A percentile compares a stretch with the other conserved stretches of the same genome.
These are phyloP conservation scores for Cryptococcus sp. DNA, from an alignment of 1,284 basidiomycete genomes.

Conservation along the genomic window DNA sequence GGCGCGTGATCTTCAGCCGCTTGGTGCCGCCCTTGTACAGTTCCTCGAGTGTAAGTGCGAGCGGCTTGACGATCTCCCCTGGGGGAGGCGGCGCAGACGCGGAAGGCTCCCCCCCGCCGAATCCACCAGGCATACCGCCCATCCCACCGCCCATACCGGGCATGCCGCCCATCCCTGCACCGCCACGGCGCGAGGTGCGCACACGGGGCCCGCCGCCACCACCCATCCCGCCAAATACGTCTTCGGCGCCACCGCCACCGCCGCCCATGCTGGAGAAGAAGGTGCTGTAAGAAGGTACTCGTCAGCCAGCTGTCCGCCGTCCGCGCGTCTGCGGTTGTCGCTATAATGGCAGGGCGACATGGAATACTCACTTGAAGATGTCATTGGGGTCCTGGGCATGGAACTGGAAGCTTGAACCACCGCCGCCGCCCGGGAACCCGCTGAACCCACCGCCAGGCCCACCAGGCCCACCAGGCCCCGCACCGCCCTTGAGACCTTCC, in stretches of 20 bases:
- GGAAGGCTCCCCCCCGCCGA: slow-evolving; percentile 26
- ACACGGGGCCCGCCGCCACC: slow-evolving; percentile 32
- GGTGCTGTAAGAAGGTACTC: slow-evolving; percentile 53
- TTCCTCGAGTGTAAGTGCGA: slow-evolving; percentile 84
- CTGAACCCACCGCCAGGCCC: slow-evolving; percentile 53
- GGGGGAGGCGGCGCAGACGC: slow-evolving; percentile 50
- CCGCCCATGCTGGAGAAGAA: slow-evolving; percentile 56
- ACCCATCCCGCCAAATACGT: slow-evolving; percentile 33
- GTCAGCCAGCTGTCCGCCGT: slow-evolving; percentile 9
- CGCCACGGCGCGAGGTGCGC: slow-evolving; percentile 24
- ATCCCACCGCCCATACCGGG: slow-evolving; percentile 51
- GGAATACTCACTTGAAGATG: slow-evolving; percentile 75
- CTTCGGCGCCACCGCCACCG: slow-evolving; percentile 40
- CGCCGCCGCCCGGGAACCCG: slow-evolving; percentile 49
- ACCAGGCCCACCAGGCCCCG: slow-evolving; percentile 51
- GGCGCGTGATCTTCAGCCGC: slow-evolving; percentile 81
- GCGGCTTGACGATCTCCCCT: slow-evolving; percentile 73
- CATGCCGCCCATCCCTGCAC: slow-evolving; percentile 30
- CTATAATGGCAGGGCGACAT: not conserved
- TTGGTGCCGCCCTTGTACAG: slow-evolving; percentile 87
- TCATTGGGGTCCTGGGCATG: slow-evolving; percentile 78
- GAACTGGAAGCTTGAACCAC: slow-evolving; percentile 59
- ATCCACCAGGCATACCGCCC: slow-evolving; percentile 59
- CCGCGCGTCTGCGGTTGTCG: not conserved
- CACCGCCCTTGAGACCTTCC: slow-evolving; percentile 77